Base-by-base conservation (phyloP, 305 asterid genomes). In the Andrographis paniculata region DNA sequence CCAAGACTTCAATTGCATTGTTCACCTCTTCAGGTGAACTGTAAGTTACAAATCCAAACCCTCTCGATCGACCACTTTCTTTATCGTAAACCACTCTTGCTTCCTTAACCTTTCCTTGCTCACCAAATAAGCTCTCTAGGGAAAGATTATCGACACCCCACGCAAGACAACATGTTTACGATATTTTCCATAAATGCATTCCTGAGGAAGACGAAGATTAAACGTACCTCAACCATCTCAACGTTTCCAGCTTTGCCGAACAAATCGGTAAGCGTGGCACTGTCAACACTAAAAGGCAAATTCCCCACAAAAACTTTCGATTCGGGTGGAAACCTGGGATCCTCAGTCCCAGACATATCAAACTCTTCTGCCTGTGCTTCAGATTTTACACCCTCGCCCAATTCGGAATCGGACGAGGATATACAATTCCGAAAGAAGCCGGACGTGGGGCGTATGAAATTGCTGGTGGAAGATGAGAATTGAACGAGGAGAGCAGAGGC, bases 21-120 rank as follows among this genome's bases (percentile, higher is more conserved):
- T 74, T 67, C 58, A 76, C 93, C 72, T 89, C 97, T 23, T 75
- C 64, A 22, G 83, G 59, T 0, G 86, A 60, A 48, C 75, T 57
- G 66, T 59, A 85, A n/a, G 95, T 70, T 19, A 89, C 95, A 49
- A 85, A 89, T 24, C 98, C 98, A n/a, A 89, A 89, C 14, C 97
- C 97, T 71, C 89, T 82, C 35, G 94, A 89, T 57, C 93, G 68
- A 31, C 95, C 94, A 58, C 80, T 85, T 17, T 89, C 94, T 43
- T 93, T 71, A 63, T 85, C 95, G 23, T 72, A 85, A 22, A 89
- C 87, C 33, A 89, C 95, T 31, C 64, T 72, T 10, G 98, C 98
- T 58, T 89, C 98, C 67, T 52, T 28, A 16, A 88, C 97, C 58
- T 56, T 70, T 45, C 97, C 97, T 44, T 84, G 83, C 67, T 79